Base-by-base conservation (phyloP, 2,329 filamentous ascomycete species). In the Spiromastix sp. region DNA sequence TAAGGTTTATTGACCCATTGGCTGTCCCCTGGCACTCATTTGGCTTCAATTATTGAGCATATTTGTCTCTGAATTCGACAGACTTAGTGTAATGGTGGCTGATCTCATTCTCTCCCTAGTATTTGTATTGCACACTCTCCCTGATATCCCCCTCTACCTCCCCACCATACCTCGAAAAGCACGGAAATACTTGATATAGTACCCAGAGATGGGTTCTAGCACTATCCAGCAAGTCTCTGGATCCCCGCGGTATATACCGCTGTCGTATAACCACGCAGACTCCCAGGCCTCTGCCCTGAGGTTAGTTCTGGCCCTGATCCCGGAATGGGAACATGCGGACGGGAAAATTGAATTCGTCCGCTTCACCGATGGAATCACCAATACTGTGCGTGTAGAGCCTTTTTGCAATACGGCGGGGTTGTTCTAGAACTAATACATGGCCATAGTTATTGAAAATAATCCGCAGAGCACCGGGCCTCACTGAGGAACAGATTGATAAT, bases 331-430 rank as follows among this genome's bases (percentile, higher is more conserved):
- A 47, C 71, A 72, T 31, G 67, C 73, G 22, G 76, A 79, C 45
- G 81, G 83, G 38, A 74, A 79, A 28, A 72, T 98, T 49, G 79
- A 91, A 52, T 85, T 96, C 55, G 72, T 85, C 47, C 80, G 83
- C 45, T 98, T 96, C 67, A 98, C 86, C 25, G 91, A 98, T 53
- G 91, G 91, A 54, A 98, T 96, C 64, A 98, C 91, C 47, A 98
- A 98, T 63, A 96, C 87, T 45, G 73, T 77, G 63, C 47, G 71
- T 68, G 36, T n/a, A n/a, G n/a, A n/a, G n/a, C n/a, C n/a, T n/a
- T 30, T 31, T 40, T 40, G 21, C 21, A n/a, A n/a, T 7, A n/a
- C 7, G 21, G 21, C 7, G 21, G 21, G n/a, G 21, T 24, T 24
- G 21, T n/a, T n/a, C 21, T 24, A n/a, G 21, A 7, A 7, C 7